Percentiles rank a stretch among this genome's conserved stretches.
phyloP scores from a whole-genome alignment of 305 asterid genomes.

The Fraxinus velutina region DNA sequence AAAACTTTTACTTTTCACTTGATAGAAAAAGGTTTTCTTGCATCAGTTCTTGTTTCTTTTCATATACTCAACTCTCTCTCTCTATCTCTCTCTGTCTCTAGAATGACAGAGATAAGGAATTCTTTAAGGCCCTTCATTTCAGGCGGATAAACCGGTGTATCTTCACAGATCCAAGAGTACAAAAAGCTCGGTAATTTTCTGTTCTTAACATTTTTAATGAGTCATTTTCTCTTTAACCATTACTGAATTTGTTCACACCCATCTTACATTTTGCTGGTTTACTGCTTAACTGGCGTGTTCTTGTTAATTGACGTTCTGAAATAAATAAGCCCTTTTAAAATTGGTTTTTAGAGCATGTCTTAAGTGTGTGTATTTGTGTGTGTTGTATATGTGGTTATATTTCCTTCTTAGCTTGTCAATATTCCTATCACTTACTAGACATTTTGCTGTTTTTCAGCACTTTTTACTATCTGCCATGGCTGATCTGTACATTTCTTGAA shows the following conservation, averaged over 20 bases:
- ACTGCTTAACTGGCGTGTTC: background rate
- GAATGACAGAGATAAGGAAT: slow-evolving; percentile 22
- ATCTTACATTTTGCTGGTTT: slow-evolving; percentile 17
- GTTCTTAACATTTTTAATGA: background rate
- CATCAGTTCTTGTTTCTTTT: slow-evolving; percentile 5
- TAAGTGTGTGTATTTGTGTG: background rate
- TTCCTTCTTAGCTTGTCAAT: background rate
- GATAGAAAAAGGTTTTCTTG: background rate
- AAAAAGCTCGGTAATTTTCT: slow-evolving; percentile 13
- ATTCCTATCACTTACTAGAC: background rate
- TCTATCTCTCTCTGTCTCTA: slow-evolving; percentile 24
- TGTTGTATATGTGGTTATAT: background rate
- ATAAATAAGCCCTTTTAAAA: background rate
- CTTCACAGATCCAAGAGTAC: slow-evolving; percentile 32
- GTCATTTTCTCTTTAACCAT: background rate
- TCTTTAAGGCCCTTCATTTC: slow-evolving; percentile 29
- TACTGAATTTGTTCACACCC: slow-evolving; percentile 16
- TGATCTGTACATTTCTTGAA: background rate
- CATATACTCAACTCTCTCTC: slow-evolving; percentile 22
- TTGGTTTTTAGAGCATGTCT: background rate
- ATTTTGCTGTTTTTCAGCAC: background rate
- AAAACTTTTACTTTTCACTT: background rate
- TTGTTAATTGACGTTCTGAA: background rate
- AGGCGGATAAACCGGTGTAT: slow-evolving; percentile 38
- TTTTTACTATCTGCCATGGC: background rate